These are phyloP conservation scores for Limnanthes douglasii DNA, from an alignment of 345 rosid genomes.

Conservation along the genomic window DNA sequence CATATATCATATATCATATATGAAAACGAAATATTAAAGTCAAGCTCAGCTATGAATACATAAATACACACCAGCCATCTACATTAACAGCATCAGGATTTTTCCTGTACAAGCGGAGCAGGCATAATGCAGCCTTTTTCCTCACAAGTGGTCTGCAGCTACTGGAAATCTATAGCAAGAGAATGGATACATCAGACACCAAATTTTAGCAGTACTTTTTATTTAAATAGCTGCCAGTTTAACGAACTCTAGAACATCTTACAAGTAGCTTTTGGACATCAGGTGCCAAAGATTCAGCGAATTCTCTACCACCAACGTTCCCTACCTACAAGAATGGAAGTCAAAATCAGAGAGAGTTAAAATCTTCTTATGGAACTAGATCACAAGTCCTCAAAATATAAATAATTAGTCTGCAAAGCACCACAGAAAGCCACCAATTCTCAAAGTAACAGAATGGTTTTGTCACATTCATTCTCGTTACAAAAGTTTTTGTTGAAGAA, in stretches of 20 bases:
- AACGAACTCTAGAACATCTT: slow-evolving; percentile 20
- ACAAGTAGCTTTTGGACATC: slow-evolving; percentile 97
- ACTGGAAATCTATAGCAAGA: slow-evolving; percentile 69
- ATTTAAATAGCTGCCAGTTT: too few relatives aligned
- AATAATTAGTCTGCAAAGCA: too few relatives aligned
- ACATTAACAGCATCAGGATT: slow-evolving; percentile 90
- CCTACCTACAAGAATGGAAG: slow-evolving; percentile 58
- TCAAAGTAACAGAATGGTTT: too few relatives aligned
- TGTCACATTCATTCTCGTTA: too few relatives aligned
- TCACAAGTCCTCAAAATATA: too few relatives aligned
- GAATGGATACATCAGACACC: slow-evolving; percentile 5
- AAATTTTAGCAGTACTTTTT: too few relatives aligned
- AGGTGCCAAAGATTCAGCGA: slow-evolving; percentile 93
- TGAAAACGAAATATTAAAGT: not conserved
- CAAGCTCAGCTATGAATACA: not conserved
- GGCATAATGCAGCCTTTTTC: slow-evolving; percentile 94
- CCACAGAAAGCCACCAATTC: too few relatives aligned
- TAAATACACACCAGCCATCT: slow-evolving; percentile 80
- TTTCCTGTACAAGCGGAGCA: slow-evolving; percentile 88
- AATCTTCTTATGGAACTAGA: too few relatives aligned
- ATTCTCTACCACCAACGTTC: slow-evolving; percentile 98
- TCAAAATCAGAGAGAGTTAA: too few relatives aligned
- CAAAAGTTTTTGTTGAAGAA: too few relatives aligned
- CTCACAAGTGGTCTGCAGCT: slow-evolving; percentile 99
- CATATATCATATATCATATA: slow-evolving; percentile 5